Conservation (phyloP, 371 early-diverging fungal genomes). For the Lichtheimia ornata region DNA sequence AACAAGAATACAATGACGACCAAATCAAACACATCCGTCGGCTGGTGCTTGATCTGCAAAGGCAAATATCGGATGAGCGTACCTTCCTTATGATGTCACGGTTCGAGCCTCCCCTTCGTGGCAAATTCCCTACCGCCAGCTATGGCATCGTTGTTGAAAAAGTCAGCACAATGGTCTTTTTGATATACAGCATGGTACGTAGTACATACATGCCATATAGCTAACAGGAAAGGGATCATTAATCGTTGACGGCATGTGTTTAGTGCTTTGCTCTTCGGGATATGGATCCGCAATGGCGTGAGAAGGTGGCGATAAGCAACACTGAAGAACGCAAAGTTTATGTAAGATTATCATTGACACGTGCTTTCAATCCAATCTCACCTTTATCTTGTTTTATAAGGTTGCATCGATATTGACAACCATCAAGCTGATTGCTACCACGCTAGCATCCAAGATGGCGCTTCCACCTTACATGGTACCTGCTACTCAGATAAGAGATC, state of each 20-base stretch:
- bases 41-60: conserved; percentile 30
- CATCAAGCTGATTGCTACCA: conserved; percentile 36
- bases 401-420: conserved; percentile 39
- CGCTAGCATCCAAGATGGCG: conserved; percentile 36
- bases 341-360: conserved; percentile 21
- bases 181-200: conserved; percentile 38
- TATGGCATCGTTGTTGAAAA: conserved; percentile 32
- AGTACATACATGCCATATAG: conserved; percentile 11
- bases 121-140: conserved; percentile 33
- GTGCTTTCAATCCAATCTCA: neutral
- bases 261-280: conserved; percentile 15
- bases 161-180: conserved; percentile 41
- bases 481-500: conserved; percentile 26
- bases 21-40: conserved; percentile 26
- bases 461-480: conserved; percentile 41
- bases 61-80: conserved; percentile 40
- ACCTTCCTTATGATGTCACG: conserved; percentile 26
- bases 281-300: neutral
- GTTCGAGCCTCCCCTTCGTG: conserved; percentile 46
- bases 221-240: neutral
- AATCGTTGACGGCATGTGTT: conserved; percentile 20
- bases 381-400: conserved; percentile 13
- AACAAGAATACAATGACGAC: neutral
- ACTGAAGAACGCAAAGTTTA: conserved; percentile 38
- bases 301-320: conserved; percentile 21